Conservation (phyloP, 805 yeast genomes). For the Yamadazyma tumulicola region DNA sequence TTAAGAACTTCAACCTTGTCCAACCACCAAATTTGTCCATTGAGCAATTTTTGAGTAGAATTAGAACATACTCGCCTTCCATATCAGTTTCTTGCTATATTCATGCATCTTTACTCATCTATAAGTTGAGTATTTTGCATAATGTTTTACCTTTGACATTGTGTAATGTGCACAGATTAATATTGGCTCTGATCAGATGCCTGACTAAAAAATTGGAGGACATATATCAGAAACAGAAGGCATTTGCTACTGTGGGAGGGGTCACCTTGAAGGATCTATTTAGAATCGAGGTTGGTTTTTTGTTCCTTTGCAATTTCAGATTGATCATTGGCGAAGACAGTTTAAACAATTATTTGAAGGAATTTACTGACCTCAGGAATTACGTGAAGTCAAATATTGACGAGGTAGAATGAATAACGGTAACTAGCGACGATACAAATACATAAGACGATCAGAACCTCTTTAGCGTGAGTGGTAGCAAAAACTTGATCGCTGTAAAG, state of each 20-base stretch:
- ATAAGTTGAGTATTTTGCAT: constrained; percentile 30
- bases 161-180: constrained; percentile 35
- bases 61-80: constrained; percentile 37
- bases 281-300: constrained; percentile 38
- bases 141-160: constrained; percentile 28
- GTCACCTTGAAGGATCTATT: constrained; percentile 34
- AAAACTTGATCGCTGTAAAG: no score
- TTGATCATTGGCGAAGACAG: constrained; percentile 32
- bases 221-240: constrained; percentile 37
- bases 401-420: background rate
- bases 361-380: constrained; percentile 27
- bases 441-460: no score
- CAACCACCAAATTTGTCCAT: constrained; percentile 33
- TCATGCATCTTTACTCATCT: constrained; percentile 37
- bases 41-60: constrained; percentile 32
- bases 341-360: constrained; percentile 30
- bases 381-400: constrained; percentile 15
- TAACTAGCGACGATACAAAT: background rate
- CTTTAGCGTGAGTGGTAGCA: no score
- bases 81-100: constrained; percentile 37
- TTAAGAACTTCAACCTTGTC: constrained; percentile 30
- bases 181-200: constrained; percentile 39
- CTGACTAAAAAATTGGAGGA: constrained; percentile 42
- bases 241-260: constrained; percentile 43
- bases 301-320: constrained; percentile 37